Conservation (phyloP, 1,139 yeast genomes). For the Citeromyces siamensis region DNA sequence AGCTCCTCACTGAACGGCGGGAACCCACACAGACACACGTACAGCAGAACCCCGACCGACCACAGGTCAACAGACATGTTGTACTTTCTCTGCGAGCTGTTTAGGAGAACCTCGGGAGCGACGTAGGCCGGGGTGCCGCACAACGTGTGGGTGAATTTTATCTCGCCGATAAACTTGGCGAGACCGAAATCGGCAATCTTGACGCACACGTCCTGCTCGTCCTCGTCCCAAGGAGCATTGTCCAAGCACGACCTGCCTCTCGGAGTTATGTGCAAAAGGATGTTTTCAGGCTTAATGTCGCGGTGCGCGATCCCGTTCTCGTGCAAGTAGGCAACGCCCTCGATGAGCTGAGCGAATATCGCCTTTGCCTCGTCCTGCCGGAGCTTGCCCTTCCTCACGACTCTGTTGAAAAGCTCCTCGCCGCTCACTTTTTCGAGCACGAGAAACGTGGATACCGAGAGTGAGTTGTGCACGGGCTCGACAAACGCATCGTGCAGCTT, state of each 20-base stretch:
- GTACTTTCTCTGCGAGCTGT: slow-evolving; percentile 36
- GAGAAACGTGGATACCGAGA: slow-evolving; percentile 44
- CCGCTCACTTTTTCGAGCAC: slow-evolving; percentile 64
- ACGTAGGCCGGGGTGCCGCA: slow-evolving; percentile 84
- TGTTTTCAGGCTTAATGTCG: slow-evolving; percentile 72
- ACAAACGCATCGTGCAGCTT: slow-evolving; percentile 51
- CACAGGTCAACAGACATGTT: slow-evolving; percentile 67
- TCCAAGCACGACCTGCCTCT: slow-evolving; percentile 23
- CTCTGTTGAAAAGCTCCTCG: slow-evolving; percentile 65
- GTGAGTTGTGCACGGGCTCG: slow-evolving; percentile 46
- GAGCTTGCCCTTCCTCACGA: slow-evolving; percentile 47
- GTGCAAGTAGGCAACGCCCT: slow-evolving; percentile 77
- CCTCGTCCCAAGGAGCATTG: slow-evolving; percentile 62
- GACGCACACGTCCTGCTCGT: slow-evolving; percentile 50
- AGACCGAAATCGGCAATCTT: slow-evolving; percentile 77
- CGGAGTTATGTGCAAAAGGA: slow-evolving; percentile 46
- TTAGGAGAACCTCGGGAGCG: slow-evolving; percentile 60
- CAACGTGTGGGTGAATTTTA: slow-evolving; percentile 60
- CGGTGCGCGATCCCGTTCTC: slow-evolving; percentile 65
- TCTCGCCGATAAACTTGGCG: slow-evolving; percentile 70
- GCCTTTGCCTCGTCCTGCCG: slow-evolving; percentile 51
- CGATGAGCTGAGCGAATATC: slow-evolving; percentile 51
- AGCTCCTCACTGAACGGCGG: slow-evolving; percentile 79
- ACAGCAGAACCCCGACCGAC: slow-evolving; percentile 69
- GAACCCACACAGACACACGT: slow-evolving; percentile 72